Conservation (phyloP, 192 early-diverging fungal genomes). For the Entophlyctis luteolus region DNA sequence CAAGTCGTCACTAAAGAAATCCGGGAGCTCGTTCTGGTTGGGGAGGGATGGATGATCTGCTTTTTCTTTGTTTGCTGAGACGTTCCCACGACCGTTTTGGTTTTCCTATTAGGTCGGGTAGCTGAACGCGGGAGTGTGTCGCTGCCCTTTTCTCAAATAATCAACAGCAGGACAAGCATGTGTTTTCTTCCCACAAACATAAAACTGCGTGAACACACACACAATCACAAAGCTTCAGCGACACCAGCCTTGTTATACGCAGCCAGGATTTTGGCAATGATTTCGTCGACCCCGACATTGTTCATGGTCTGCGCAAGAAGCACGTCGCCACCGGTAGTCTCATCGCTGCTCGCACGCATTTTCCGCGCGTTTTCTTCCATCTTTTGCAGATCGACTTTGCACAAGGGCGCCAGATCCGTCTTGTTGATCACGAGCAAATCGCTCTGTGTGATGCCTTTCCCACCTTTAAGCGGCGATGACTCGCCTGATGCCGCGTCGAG, state of each 20-base stretch:
- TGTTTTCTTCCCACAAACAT: too few species aligned
- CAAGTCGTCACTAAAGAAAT: background rate
- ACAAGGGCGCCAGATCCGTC: slow-evolving; percentile 87
- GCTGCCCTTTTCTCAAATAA: background rate
- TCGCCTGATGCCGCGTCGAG: slow-evolving; percentile 96
- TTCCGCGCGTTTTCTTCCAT: slow-evolving; percentile 84
- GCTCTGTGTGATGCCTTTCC: slow-evolving; percentile 94
- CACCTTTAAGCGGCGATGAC: slow-evolving; percentile 93
- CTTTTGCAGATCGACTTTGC: slow-evolving; percentile 84
- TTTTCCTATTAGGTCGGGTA: too few species aligned
- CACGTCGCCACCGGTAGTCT: slow-evolving; percentile 68
- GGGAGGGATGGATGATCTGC: too few species aligned
- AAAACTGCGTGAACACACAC: background rate
- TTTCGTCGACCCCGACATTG: slow-evolving; percentile 76
- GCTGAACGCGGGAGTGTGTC: background rate
- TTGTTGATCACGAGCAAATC: slow-evolving; percentile 96
- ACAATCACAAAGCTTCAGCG: background rate
- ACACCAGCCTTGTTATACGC: too few species aligned
- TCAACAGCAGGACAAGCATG: background rate
- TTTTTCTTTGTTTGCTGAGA: too few species aligned
- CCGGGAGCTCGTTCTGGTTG: background rate
- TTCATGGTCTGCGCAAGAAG: slow-evolving; percentile 91
- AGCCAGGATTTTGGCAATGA: slow-evolving; percentile 69
- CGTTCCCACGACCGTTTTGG: too few species aligned
- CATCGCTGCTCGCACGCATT: slow-evolving; percentile 50